A percentile compares a stretch with the other conserved stretches of the same genome.
These are phyloP conservation scores for Phylloporus arenicola DNA, from an alignment of 768 basidiomycete genomes.

Conservation along the genomic window DNA sequence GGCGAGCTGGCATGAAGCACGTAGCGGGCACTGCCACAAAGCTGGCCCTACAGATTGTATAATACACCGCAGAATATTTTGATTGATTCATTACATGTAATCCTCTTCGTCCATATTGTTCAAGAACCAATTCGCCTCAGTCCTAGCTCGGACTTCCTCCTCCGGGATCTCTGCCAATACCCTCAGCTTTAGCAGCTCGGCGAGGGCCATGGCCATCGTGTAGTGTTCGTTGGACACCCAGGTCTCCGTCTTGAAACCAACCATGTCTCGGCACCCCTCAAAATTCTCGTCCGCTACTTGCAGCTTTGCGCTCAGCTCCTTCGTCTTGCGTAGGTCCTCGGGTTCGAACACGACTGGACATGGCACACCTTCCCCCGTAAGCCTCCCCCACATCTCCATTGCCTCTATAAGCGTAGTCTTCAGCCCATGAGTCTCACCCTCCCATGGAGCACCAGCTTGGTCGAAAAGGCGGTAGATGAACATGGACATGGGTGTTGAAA, in stretches of 20 bases:
- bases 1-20: too few relatives aligned
- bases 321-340: background rate
- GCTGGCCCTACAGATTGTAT: too few relatives aligned
- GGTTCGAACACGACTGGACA: conserved; percentile 2
- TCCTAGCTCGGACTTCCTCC: background rate
- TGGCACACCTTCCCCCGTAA: background rate
- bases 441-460: background rate
- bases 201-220: background rate
- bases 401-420: background rate
- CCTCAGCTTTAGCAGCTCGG: background rate
- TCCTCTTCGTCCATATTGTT: background rate
- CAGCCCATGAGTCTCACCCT: background rate
- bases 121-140: background rate
- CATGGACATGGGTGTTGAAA: too few relatives aligned
- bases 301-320: background rate
- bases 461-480: conserved; percentile 2
- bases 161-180: background rate
- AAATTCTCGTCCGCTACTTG: background rate
- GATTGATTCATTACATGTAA: background rate
- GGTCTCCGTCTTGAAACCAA: background rate
- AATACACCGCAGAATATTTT: too few relatives aligned
- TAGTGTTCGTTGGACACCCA: background rate
- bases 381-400: background rate
- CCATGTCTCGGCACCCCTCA: background rate
- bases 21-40: too few relatives aligned